Evolutionary conservation across 306 rosid genomes (phyloP).

Genomic region (Senna siamea): DNA sequence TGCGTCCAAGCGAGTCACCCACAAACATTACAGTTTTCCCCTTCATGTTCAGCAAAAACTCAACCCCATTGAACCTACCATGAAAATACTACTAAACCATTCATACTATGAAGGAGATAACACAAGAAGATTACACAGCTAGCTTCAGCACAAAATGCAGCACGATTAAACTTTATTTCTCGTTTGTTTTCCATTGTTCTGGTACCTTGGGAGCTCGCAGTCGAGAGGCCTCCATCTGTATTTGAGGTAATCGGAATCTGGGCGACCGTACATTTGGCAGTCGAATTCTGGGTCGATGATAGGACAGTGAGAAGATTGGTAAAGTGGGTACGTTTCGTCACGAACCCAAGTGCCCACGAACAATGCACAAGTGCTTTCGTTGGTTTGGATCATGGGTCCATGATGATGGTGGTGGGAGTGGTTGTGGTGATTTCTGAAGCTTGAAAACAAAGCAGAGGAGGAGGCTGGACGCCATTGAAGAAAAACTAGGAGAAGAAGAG

Average conservation of each 20-base stretch:
- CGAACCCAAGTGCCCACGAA: constrained; percentile 88
- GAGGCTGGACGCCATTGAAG: constrained; percentile 48
- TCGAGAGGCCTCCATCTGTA: constrained; percentile 90
- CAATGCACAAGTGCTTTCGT: constrained; percentile 72
- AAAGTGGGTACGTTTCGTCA: constrained; percentile 78
- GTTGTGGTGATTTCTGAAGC: constrained; percentile 64
- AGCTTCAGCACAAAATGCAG: background rate
- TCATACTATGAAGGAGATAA: constrained; percentile 35
- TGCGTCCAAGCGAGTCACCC: constrained; percentile 88
- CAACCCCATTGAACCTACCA: constrained; percentile 87
- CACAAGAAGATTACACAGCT: background rate
- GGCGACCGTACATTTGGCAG: constrained; percentile 91
- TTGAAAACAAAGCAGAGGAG: constrained; percentile 63
- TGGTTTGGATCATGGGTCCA: constrained; percentile 71
- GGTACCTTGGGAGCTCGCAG: constrained; percentile 95
- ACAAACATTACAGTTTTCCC: constrained; percentile 91
- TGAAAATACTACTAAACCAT: constrained; percentile 53
- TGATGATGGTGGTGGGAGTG: constrained; percentile 53
- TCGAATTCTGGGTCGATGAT: constrained; percentile 86
- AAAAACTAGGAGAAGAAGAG: constrained; percentile 43
- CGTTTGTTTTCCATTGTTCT: background rate
- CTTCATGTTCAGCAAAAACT: constrained; percentile 73
- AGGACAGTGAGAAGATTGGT: constrained; percentile 76
- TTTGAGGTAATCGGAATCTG: constrained; percentile 81
- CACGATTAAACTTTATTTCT: background rate